phyloP scores from a whole-genome alignment of 768 basidiomycete species.

The Nidularia pulvinata region DNA sequence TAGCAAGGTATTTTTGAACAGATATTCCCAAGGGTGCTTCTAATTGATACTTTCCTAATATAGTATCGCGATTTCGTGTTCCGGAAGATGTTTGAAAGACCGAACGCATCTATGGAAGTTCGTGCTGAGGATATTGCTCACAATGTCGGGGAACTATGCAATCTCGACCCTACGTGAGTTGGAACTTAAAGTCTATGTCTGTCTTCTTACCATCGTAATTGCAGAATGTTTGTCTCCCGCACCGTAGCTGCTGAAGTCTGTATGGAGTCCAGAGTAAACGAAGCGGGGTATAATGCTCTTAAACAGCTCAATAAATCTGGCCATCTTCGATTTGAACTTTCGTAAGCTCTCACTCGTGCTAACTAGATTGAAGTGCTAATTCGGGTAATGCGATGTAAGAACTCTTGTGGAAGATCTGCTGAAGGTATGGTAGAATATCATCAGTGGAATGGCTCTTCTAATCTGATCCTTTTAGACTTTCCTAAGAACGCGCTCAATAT shows the following conservation, averaged over 20 bases:
- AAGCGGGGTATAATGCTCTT: constrained; percentile 66
- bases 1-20: constrained; percentile 49
- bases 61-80: constrained; percentile 88
- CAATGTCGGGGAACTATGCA: constrained; percentile 73
- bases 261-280: constrained; percentile 78
- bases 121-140: constrained; percentile 62
- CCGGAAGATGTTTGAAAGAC: constrained; percentile 81
- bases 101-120: constrained; percentile 43
- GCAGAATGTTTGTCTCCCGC: constrained; percentile 80
- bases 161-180: constrained; percentile 64
- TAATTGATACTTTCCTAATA: constrained; percentile 2
- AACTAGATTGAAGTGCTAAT: neutral
- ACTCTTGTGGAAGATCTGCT: constrained; percentile 64
- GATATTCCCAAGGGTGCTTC: constrained; percentile 2
- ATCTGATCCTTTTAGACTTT: constrained; percentile 49
- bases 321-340: constrained; percentile 65
- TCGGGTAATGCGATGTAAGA: constrained; percentile 12
- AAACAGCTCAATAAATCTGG: constrained; percentile 66
- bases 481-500: constrained; percentile 67
- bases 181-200: neutral
- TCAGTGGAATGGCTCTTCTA: constrained; percentile 2
- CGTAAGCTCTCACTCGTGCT: constrained; percentile 36
- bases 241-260: constrained; percentile 85
- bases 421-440: constrained; percentile 40
- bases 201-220: neutral